Evolutionary conservation across 495 filamentous ascomycete species (phyloP).

Genomic region (Penicillium pulvis): DNA sequence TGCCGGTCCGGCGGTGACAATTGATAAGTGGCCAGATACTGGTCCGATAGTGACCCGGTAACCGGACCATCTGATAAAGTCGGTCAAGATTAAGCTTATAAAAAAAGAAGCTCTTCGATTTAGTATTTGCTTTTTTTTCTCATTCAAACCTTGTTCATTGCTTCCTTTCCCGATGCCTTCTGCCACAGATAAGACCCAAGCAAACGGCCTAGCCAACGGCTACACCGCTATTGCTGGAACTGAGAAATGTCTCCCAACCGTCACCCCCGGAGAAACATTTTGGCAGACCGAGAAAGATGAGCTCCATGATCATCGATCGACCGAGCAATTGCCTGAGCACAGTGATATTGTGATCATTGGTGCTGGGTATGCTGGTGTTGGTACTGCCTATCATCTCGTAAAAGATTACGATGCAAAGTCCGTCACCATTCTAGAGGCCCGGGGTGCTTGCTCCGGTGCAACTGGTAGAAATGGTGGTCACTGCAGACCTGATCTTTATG

Average conservation of each 20-base stretch:
- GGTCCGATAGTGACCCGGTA: neutral
- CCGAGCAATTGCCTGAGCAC: slow-evolving; percentile 44
- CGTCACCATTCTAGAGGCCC: slow-evolving; percentile 41
- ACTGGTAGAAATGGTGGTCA: slow-evolving; percentile 45
- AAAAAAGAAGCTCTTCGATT: neutral
- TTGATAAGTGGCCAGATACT: slow-evolving; percentile 1
- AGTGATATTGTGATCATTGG: slow-evolving; percentile 70
- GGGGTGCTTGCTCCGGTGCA: slow-evolving; percentile 41
- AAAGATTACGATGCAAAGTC: slow-evolving; percentile 22
- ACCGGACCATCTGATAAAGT: slow-evolving; percentile 1
- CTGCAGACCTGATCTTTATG: slow-evolving; percentile 34
- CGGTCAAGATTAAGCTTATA: neutral
- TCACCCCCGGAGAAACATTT: slow-evolving; percentile 61
- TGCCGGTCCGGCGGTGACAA: slow-evolving; percentile 5
- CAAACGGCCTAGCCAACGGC: neutral
- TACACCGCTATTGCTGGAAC: slow-evolving; percentile 13
- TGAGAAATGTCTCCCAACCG: slow-evolving; percentile 38
- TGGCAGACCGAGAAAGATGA: slow-evolving; percentile 60
- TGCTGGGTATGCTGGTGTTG: slow-evolving; percentile 67
- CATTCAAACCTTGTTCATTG: neutral
- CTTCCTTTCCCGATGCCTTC: neutral
- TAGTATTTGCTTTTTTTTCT: neutral
- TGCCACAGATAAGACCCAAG: slow-evolving; percentile 3
- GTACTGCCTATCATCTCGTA: slow-evolving; percentile 62
- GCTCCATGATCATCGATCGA: slow-evolving; percentile 54